Evolutionary conservation across 192 early-diverging fungal genomes (phyloP), one percentile per base, ranked within the genome.

Genomic region (Coemansia sp.): DNA sequence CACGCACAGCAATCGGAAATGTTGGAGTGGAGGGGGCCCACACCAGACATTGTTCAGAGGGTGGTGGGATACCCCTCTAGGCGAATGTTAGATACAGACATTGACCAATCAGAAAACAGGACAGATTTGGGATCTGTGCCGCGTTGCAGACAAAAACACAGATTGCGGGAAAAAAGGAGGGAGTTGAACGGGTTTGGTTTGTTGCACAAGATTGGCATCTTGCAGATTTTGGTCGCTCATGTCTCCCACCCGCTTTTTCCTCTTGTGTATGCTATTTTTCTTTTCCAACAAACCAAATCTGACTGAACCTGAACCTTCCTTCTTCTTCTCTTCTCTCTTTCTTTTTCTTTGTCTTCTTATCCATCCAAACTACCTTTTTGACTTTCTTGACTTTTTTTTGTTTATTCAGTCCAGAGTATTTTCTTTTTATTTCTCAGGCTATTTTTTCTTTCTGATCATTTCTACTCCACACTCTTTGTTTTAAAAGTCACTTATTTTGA

Each of bases 181-280:
- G 54, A 23, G 28, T 34, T 41, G 31, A 7, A 18, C 60, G 51
- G 27, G 19, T 25, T 23, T 34, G 51, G 28, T 16, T 14, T 23
- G 57, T 60, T 56, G 65, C 44, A 67, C 49, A 58, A 67, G 65
- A 63, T 63, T 65, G 63, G 25, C 62, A 54, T 64, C 64, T 66
- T 57, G 56, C 56, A 52, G 22, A n/a, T 30, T 18, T 23, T 51
- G 44, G 24, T 23, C 28, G 49, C 25, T 60, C 48, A 31, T 54
- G 44, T 51, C 52, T 63, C 61, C 25, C 52, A n/a, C 23, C 21
- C 10, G 25, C 41, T 28, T 60, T 31, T 19, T 23, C 34, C 8
- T 23, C 34, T 3, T 25, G 21, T 48, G 18, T 38, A 54, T 38
- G 7, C 31, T 63, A 9, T 53, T 63, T 28, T 53, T 41, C 54